phyloP scores from a whole-genome alignment of 257 asterid genomes.

The Phtheirospermum japonicum region DNA sequence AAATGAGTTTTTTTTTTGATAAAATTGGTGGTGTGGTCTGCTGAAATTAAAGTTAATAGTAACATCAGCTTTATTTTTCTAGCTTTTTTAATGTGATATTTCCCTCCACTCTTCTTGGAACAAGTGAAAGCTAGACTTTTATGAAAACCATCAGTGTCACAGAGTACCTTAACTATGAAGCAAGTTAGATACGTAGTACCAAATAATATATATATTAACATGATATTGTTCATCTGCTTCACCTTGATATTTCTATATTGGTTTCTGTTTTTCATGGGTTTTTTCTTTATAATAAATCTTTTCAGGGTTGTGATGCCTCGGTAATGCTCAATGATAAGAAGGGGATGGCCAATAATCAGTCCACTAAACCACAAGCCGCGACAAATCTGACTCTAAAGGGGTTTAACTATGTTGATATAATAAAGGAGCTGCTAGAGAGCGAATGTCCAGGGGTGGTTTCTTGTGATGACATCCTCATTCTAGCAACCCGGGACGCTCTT shows the following conservation, averaged over 20 bases:
- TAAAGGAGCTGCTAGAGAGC: conserved; percentile 36
- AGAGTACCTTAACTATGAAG: conserved; percentile 92
- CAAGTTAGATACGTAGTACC: conserved; percentile 69
- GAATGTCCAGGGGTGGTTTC: conserved; percentile 40
- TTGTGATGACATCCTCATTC: conserved; percentile 38
- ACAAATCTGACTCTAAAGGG: conserved; percentile 39
- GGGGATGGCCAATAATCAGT: conserved; percentile 8
- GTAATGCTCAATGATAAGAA: conserved; percentile 22
- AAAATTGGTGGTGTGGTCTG: conserved; percentile 32
- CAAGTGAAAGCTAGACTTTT: conserved; percentile 93
- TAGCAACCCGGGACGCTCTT: conserved; percentile 39
- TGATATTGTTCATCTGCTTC: background rate
- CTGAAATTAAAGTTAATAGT: conserved; percentile 22
- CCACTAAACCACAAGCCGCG: conserved; percentile 30
- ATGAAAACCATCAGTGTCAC: conserved; percentile 97
- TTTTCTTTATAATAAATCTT: background rate
- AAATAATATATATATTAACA: conserved; percentile 6
- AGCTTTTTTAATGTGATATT: conserved; percentile 67
- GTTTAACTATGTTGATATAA: conserved; percentile 29
- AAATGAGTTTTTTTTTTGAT: conserved; percentile 29
- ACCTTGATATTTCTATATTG: background rate
- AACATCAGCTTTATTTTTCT: background rate
- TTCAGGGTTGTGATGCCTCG: conserved; percentile 46
- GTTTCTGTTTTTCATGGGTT: background rate
- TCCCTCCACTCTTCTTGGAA: conserved; percentile 94